phyloP scores from a whole-genome alignment of 306 rosid species.

The Acacia acuminata region DNA sequence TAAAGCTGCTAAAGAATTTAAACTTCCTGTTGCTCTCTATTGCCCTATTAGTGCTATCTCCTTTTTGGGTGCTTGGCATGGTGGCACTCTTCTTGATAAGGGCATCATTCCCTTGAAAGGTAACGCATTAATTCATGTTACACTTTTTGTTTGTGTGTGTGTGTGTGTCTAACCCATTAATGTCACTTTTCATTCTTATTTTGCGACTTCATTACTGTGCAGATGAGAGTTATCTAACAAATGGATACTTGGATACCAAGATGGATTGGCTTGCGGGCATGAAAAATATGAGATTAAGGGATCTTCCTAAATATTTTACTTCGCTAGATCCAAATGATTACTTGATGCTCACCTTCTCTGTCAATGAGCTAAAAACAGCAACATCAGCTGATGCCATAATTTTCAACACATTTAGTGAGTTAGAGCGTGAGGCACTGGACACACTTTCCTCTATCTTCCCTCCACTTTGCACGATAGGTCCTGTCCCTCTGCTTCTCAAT shows the following conservation, averaged over 20 bases:
- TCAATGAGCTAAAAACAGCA: neutral
- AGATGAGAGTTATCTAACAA: neutral
- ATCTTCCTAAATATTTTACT: neutral
- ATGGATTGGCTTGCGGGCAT: neutral
- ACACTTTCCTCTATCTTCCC: neutral
- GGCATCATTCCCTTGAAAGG: no score
- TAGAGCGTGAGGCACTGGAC: neutral
- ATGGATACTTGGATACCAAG: neutral
- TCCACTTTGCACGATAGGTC: neutral
- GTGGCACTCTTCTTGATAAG: no score
- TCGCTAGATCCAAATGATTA: neutral
- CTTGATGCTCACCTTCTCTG: neutral
- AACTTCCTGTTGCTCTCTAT: no score
- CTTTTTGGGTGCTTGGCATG: no score
- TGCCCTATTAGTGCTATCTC: no score
- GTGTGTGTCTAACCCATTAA: neutral
- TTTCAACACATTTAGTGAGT: neutral
- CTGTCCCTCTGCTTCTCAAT: neutral
- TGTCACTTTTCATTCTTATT: neutral
- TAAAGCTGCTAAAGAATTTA: no score
- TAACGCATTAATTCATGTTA: no score
- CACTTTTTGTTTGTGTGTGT: no score
- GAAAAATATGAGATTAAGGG: neutral
- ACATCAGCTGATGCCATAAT: neutral
- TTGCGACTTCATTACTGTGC: neutral